Evolutionary conservation across 441 rosid genomes (phyloP).

Genomic region (Breynia disticha): DNA sequence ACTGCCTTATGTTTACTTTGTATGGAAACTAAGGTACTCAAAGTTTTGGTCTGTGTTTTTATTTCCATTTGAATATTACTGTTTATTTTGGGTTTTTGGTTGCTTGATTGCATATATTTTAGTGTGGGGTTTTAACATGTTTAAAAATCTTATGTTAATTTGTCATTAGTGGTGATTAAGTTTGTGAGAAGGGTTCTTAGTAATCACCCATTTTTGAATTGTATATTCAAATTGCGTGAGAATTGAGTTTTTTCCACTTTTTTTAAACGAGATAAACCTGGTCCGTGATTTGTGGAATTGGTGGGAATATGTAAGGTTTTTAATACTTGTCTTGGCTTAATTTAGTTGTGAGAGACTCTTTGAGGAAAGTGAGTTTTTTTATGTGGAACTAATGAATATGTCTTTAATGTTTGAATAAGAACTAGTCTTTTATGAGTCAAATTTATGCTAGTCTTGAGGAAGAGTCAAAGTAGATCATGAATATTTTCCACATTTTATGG

Average conservation of each 20-base stretch:
- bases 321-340: conserved; percentile 13
- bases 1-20: conserved; percentile 43
- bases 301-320: conserved; percentile 28
- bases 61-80: conserved; percentile 19
- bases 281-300: conserved; percentile 35
- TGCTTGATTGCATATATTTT: conserved; percentile 5
- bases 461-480: too few relatives aligned
- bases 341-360: conserved; percentile 15
- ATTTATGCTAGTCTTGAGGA: too few relatives aligned
- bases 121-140: conserved; percentile 17
- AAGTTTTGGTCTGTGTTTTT: conserved; percentile 27
- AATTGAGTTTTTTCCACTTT: conserved; percentile 12
- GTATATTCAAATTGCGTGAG: conserved; percentile 10
- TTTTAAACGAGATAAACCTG: conserved; percentile 25
- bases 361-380: conserved; percentile 12
- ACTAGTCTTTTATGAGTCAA: too few relatives aligned
- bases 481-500: too few relatives aligned
- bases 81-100: conserved; percentile 16
- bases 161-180: conserved; percentile 18
- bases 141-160: conserved; percentile 12
- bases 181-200: conserved; percentile 31
- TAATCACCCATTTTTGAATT: conserved; percentile 25
- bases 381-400: too few relatives aligned
- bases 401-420: too few relatives aligned
- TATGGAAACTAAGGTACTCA: conserved; percentile 47